Evolutionary conservation across 2,329 filamentous ascomycete genomes (phyloP).

Genomic region (Sporothrix pallida): DNA sequence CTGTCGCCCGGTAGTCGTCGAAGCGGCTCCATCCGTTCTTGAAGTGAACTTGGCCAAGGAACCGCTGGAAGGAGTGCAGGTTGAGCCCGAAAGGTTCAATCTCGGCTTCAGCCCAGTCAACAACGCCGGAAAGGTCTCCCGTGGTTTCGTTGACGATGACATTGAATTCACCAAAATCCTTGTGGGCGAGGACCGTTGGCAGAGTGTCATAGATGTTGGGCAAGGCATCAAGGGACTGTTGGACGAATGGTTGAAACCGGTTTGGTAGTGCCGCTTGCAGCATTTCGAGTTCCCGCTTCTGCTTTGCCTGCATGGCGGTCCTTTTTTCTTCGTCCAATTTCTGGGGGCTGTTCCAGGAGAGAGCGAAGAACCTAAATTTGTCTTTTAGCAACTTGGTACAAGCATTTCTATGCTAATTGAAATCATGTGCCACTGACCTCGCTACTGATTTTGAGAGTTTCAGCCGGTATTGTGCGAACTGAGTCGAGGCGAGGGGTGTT

Average conservation of each 20-base stretch:
- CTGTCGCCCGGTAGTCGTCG: neutral
- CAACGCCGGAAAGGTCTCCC: constrained; percentile 8
- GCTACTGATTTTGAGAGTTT: neutral
- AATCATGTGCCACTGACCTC: neutral
- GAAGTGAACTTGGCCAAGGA: constrained; percentile 4
- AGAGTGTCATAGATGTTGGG: constrained; percentile 10
- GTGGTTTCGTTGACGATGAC: constrained; percentile 18
- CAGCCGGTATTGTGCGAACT: neutral
- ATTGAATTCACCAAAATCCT: constrained; percentile 27
- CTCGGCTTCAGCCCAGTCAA: constrained; percentile 31
- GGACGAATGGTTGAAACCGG: neutral
- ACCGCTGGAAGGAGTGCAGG: constrained; percentile 23
- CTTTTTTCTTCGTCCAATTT: neutral
- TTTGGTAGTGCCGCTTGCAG: neutral
- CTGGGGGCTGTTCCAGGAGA: neutral
- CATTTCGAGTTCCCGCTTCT: neutral
- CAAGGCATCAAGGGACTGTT: neutral
- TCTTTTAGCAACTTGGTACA: too few species aligned
- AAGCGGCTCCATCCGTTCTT: neutral
- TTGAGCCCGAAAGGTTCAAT: constrained; percentile 25
- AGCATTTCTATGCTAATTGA: neutral
- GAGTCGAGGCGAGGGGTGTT: neutral
- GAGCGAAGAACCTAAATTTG: neutral
- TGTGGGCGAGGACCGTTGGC: constrained; percentile 21
- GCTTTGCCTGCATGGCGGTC: neutral